Percentiles rank a stretch among this genome's conserved stretches.
Conservation (phyloP, 768 basidiomycete genomes). For the Phylloporus sp. region DNA sequence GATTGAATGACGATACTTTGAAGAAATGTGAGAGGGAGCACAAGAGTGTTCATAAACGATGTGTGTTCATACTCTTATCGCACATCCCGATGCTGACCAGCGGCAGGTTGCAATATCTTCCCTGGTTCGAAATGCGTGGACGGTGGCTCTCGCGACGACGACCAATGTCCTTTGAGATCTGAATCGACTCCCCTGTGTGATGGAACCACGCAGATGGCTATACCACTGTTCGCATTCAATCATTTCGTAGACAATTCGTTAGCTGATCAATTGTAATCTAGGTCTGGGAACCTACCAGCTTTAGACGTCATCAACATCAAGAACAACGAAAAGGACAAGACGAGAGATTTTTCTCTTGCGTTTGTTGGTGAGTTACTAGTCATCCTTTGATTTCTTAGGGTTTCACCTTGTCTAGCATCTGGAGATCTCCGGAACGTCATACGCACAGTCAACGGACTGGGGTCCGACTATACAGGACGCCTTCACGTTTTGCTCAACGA, state of each 20-base stretch:
- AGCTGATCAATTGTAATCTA: conserved; percentile 5
- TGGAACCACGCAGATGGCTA: conserved; percentile 1
- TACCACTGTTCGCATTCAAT: conserved; percentile 23
- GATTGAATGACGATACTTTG: background rate
- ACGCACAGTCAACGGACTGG: conserved; percentile 39
- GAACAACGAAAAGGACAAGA: conserved; percentile 18
- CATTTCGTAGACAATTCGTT: background rate
- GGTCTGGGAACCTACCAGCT: conserved; percentile 24
- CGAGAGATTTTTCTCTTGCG: conserved; percentile 20
- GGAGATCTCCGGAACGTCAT: conserved; percentile 44
- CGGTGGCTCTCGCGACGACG: conserved; percentile 3
- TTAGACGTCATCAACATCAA: conserved; percentile 26
- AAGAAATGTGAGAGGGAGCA: conserved; percentile 38
- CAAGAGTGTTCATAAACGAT: conserved; percentile 34
- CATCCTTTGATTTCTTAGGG: background rate
- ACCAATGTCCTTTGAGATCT: background rate
- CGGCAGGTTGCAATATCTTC: conserved; percentile 13
- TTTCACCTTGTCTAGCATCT: conserved; percentile 29
- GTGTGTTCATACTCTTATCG: conserved; percentile 11
- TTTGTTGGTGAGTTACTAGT: conserved; percentile 15
- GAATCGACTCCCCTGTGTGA: background rate
- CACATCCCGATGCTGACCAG: background rate
- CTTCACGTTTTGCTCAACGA: conserved; percentile 42
- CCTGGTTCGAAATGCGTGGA: background rate
- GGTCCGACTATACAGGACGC: conserved; percentile 35